Evolutionary conservation across 495 filamentous ascomycete genomes (phyloP).

Genomic region (Amniculicola lignicola): DNA sequence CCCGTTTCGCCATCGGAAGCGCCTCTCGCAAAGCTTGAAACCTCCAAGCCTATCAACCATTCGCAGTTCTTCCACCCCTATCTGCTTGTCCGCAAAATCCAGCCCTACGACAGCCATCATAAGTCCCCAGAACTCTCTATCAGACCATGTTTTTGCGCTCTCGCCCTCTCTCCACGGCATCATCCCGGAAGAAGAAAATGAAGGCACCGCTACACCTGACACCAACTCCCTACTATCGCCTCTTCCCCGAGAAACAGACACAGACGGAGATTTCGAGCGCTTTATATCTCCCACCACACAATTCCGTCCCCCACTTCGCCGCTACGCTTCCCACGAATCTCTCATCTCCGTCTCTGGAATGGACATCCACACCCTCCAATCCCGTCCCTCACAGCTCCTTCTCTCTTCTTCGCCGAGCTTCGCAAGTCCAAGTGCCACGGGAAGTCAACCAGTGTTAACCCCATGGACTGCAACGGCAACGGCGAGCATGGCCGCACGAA

Average conservation of each 20-base stretch:
- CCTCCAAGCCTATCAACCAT: slow-evolving; percentile 25
- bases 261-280: slow-evolving; percentile 21
- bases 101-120: slow-evolving; percentile 25
- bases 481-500: slow-evolving; percentile 20
- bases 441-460: slow-evolving; percentile 29
- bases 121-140: slow-evolving; percentile 16
- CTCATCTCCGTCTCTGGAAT: slow-evolving; percentile 42
- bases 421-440: slow-evolving; percentile 14
- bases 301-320: slow-evolving; percentile 34
- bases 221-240: slow-evolving; percentile 15
- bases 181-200: slow-evolving; percentile 35
- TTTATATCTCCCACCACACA: slow-evolving; percentile 24
- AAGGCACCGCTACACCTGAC: neutral
- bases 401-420: slow-evolving; percentile 31
- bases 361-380: slow-evolving; percentile 41
- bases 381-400: slow-evolving; percentile 32
- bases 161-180: slow-evolving; percentile 28
- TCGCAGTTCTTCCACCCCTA: slow-evolving; percentile 26
- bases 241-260: too few species aligned
- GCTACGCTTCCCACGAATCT: slow-evolving; percentile 42
- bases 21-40: slow-evolving; percentile 22
- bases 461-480: slow-evolving; percentile 34
- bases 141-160: slow-evolving; percentile 9
- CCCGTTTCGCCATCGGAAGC: slow-evolving; percentile 11
- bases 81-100: slow-evolving; percentile 25